Percentiles rank a stretch among this genome's conserved stretches.
phyloP scores from a whole-genome alignment of 2,329 filamentous ascomycete genomes.

The Grosmannia serpens region DNA sequence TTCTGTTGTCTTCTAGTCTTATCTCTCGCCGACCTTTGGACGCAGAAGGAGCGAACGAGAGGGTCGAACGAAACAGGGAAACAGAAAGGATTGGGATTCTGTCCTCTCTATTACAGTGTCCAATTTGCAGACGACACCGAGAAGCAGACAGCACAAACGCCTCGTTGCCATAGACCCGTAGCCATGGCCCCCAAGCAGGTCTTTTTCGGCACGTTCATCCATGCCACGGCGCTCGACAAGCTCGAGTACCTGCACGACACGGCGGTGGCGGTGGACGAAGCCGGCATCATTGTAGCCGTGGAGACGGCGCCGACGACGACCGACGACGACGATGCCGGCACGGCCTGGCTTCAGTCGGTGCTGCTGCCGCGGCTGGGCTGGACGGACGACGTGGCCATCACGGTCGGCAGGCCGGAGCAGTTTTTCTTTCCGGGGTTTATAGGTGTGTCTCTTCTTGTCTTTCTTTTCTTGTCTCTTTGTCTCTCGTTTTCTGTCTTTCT shows the following conservation, averaged over 20 bases:
- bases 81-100: neutral
- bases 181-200: slow-evolving; percentile 26
- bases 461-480: neutral
- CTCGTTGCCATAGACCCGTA: neutral
- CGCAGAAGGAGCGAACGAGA: neutral
- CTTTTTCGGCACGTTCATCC: slow-evolving; percentile 44
- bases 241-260: slow-evolving; percentile 40
- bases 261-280: slow-evolving; percentile 36
- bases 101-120: neutral
- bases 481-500: too few relatives aligned
- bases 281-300: slow-evolving; percentile 39
- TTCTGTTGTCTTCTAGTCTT: neutral
- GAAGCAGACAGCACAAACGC: neutral
- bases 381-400: slow-evolving; percentile 27
- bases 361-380: slow-evolving; percentile 34
- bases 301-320: slow-evolving; percentile 16
- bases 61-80: neutral
- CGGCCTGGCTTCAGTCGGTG: slow-evolving; percentile 13
- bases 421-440: slow-evolving; percentile 84
- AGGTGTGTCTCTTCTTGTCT: slow-evolving; percentile 29
- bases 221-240: slow-evolving; percentile 34
- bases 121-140: neutral
- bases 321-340: slow-evolving; percentile 6
- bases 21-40: neutral
- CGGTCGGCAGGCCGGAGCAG: slow-evolving; percentile 32